Percentiles rank a stretch among this genome's conserved stretches.
Evolutionary conservation across 1,284 basidiomycete genomes (phyloP).

Genomic region (Pterula multifida): DNA sequence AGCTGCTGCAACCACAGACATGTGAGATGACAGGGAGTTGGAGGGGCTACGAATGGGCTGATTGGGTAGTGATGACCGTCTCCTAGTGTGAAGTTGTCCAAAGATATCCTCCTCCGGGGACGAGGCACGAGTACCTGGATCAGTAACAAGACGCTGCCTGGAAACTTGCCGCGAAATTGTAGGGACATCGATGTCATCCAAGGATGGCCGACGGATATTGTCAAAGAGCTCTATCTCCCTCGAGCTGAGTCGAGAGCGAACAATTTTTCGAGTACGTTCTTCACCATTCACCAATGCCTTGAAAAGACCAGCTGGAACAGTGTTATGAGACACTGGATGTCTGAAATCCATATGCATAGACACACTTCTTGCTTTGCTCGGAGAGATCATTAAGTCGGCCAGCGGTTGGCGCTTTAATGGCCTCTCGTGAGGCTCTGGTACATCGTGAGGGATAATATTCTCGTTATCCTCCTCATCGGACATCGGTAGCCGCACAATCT

Average conservation of each 20-base stretch:
- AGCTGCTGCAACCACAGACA: conserved; percentile 29
- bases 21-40: conserved; percentile 19
- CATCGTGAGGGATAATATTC: not conserved
- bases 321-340: conserved; percentile 57
- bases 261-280: conserved; percentile 51
- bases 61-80: conserved; percentile 52
- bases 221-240: conserved; percentile 51
- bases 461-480: conserved; percentile 10
- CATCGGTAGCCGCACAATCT: conserved; percentile 22
- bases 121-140: conserved; percentile 30
- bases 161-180: conserved; percentile 50
- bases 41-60: conserved; percentile 26
- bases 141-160: conserved; percentile 39
- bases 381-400: conserved; percentile 17
- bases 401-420: conserved; percentile 12
- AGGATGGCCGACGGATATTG: conserved; percentile 50
- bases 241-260: conserved; percentile 64
- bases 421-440: conserved; percentile 18
- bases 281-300: conserved; percentile 59
- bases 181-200: conserved; percentile 62
- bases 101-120: conserved; percentile 37
- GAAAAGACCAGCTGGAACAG: conserved; percentile 73
- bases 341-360: conserved; percentile 76
- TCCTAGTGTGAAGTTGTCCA: conserved; percentile 28
- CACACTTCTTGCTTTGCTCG: conserved; percentile 46